These are phyloP conservation scores for Aspergillus pseudonomiae DNA, from an alignment of 2,329 filamentous ascomycete species.

Conservation along the genomic window DNA sequence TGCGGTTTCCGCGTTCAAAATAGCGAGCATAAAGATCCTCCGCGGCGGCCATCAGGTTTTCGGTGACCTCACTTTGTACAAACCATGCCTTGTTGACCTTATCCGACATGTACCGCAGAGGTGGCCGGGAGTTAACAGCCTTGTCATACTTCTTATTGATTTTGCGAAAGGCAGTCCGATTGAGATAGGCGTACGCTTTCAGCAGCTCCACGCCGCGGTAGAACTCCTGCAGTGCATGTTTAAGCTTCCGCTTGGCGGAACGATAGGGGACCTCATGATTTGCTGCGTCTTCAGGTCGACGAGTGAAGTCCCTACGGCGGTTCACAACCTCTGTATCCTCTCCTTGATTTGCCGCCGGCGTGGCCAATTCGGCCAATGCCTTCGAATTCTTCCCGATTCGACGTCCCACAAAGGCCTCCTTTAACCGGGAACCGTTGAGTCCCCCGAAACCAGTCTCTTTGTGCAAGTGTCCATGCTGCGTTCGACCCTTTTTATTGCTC, in stretches of 20 bases:
- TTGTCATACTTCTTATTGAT: slow-evolving; percentile 99
- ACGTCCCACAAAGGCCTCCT: slow-evolving; percentile 48
- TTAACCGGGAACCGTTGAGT: slow-evolving; percentile 35
- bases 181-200: slow-evolving; percentile 87
- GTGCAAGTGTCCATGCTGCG: slow-evolving; percentile 25
- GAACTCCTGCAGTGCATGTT: slow-evolving; percentile 87
- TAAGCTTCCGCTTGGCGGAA: slow-evolving; percentile 87
- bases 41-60: slow-evolving; percentile 75
- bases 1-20: slow-evolving; percentile 91
- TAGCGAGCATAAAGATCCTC: slow-evolving; percentile 94
- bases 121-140: slow-evolving; percentile 74
- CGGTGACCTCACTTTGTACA: slow-evolving; percentile 82
- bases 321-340: slow-evolving; percentile 31
- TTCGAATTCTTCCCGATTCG: slow-evolving; percentile 60
- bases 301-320: slow-evolving; percentile 53
- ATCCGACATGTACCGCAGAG: slow-evolving; percentile 82
- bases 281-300: slow-evolving; percentile 49
- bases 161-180: slow-evolving; percentile 91
- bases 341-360: slow-evolving; percentile 40
- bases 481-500: slow-evolving; percentile 41
- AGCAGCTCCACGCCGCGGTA: slow-evolving; percentile 89
- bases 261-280: slow-evolving; percentile 72
- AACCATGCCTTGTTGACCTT: slow-evolving; percentile 91
- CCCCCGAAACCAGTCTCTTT: slow-evolving; percentile 28
- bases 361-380: slow-evolving; percentile 49